phyloP scores from a whole-genome alignment of 257 asterid species.

The Solanum paucissectum region DNA sequence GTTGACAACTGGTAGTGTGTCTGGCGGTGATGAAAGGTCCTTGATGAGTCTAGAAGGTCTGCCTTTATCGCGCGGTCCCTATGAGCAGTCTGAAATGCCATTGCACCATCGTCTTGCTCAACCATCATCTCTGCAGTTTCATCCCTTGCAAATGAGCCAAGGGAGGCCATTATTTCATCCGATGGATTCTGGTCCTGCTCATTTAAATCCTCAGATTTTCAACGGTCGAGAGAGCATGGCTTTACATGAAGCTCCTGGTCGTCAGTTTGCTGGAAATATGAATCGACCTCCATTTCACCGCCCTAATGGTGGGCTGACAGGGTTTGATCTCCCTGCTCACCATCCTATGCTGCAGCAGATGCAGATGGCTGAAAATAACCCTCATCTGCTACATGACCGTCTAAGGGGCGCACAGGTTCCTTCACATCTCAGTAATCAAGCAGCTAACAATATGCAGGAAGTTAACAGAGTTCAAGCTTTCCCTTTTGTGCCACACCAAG shows the following conservation, averaged over 20 bases:
- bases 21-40: constrained; percentile 22
- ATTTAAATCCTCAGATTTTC: constrained; percentile 43
- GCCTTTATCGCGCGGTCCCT: constrained; percentile 28
- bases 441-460: constrained; percentile 39
- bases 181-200: constrained; percentile 46
- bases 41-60: constrained; percentile 30
- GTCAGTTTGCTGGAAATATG: constrained; percentile 35
- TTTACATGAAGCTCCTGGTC: constrained; percentile 37
- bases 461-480: constrained; percentile 44
- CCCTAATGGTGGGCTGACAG: constrained; percentile 37
- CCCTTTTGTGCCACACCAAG: constrained; percentile 34
- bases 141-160: constrained; percentile 40
- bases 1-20: constrained; percentile 36
- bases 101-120: constrained; percentile 31
- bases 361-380: constrained; percentile 48
- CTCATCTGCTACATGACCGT: constrained; percentile 27
- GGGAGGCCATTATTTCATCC: constrained; percentile 42
- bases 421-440: constrained; percentile 36
- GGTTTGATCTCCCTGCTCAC: constrained; percentile 46
- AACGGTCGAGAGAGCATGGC: constrained; percentile 29
- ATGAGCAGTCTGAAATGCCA: constrained; percentile 22
- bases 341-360: constrained; percentile 47
- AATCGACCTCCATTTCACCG: constrained; percentile 48
- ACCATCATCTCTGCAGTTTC: constrained; percentile 41
- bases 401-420: constrained; percentile 37